Base-by-base conservation (phyloP, 1,139 yeast species). In the Hemisphaericaspora xylanilytica region DNA sequence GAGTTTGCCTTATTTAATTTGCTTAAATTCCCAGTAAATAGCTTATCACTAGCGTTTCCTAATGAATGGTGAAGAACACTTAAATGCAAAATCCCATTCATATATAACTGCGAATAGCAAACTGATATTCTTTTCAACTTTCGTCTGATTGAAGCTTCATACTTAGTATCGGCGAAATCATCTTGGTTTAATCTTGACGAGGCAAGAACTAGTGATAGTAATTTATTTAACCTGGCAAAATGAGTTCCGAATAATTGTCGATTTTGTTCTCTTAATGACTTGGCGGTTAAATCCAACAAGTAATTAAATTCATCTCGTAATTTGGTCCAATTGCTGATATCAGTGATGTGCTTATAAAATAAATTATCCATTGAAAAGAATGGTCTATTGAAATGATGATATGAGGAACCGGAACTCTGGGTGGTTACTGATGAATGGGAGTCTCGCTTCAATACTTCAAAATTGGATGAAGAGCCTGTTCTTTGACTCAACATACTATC, bases 271-370 rank as follows among this genome's bases (percentile, higher is more conserved):
- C 63, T 63, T 16, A 83, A 58, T 1, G 82, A 72, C 38, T 72
- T 75, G 37, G 70, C 53, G 0, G 78, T 60, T 40, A 75, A 52
- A 31, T 73, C 75, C 27, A 80, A 58, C 30, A 75, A 63, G 43
- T 66, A 68, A 9, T 67, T 57, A 37, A 80, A 67, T 9, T 68
- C 63, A 35, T 72, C 73, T 34, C 67, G 61, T 28, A 81, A 55
- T 13, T 71, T 75, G 3, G 74, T 63, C 89, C 89, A 83, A 8
- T 67, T 64, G n/a, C 68, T 60, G 18, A 81, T 59, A 54, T 84
- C 90, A 1, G 73, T 59, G 5, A 78, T 70, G 41, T 78, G 80
- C 37, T 67, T 67, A 52, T 80, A 81, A 53, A 82, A 81, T 14
- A 78, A 53, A 8, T 61, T 61, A 5, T 67, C 64, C 51, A 65